A percentile compares a stretch with the other conserved stretches of the same genome.
Evolutionary conservation across 2,329 filamentous ascomycete species (phyloP).

Genomic region (Fusarium nygamai): DNA sequence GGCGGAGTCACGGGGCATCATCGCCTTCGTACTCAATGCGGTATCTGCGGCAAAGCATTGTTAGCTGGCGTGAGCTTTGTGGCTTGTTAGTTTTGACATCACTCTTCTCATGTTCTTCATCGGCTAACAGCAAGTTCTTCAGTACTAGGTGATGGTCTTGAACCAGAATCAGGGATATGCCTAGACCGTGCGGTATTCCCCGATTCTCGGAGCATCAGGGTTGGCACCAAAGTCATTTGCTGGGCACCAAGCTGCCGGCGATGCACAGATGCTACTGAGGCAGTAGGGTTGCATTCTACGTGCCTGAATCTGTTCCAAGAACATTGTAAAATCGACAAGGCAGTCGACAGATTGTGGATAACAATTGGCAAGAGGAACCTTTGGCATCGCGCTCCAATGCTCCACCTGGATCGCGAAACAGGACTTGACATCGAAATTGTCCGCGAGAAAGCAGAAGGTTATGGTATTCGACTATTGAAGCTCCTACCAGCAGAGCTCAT

Average conservation of each 20-base stretch:
- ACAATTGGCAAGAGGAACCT: neutral
- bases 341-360: slow-evolving; percentile 4
- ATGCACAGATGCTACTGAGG: neutral
- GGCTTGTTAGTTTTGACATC: neutral
- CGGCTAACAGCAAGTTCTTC: neutral
- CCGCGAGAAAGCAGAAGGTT: slow-evolving; percentile 1
- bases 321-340: neutral
- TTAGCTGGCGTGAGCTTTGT: neutral
- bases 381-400: slow-evolving; percentile 2
- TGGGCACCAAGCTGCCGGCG: neutral
- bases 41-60: neutral
- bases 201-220: neutral
- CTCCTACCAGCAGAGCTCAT: slow-evolving; percentile 4
- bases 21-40: slow-evolving; percentile 3
- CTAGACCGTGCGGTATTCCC: neutral
- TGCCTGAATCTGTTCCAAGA: neutral
- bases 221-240: neutral
- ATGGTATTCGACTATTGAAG: neutral
- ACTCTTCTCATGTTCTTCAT: accelerated
- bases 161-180: neutral
- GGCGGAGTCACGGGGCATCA: neutral
- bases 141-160: neutral
- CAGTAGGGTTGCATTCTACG: neutral
- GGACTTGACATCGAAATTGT: neutral
- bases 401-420: slow-evolving; percentile 1